Percentiles rank a stretch among this genome's conserved stretches.
Evolutionary conservation across 106 monocot genomes (phyloP).

Genomic region (Apostasia ramifera): DNA sequence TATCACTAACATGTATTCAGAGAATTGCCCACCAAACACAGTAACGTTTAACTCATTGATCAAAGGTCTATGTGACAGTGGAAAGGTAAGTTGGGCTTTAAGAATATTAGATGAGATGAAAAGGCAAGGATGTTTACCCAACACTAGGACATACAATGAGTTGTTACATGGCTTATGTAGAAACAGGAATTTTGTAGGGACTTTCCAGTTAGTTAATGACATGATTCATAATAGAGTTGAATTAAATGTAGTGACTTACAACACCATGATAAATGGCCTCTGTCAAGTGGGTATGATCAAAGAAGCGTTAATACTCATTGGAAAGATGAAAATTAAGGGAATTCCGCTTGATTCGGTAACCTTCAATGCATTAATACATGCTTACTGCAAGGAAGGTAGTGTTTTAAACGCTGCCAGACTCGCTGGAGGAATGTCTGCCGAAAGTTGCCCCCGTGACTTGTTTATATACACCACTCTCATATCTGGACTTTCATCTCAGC

Average conservation of each 20-base stretch:
- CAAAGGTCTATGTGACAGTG: conserved; percentile 48
- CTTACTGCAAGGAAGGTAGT: conserved; percentile 54
- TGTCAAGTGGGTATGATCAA: conserved; percentile 22
- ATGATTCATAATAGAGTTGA: conserved; percentile 37
- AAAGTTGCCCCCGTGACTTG: conserved; percentile 39
- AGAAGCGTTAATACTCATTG: conserved; percentile 33
- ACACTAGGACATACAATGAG: conserved; percentile 64
- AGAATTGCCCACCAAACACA: conserved; percentile 51
- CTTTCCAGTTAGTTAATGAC: conserved; percentile 36
- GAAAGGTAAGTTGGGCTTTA: conserved; percentile 29
- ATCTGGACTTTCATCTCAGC: conserved; percentile 41
- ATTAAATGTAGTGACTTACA: conserved; percentile 49
- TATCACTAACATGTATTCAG: conserved; percentile 48
- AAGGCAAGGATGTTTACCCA: conserved; percentile 34
- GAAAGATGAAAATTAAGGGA: conserved; percentile 62
- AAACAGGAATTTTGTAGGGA: conserved; percentile 35
- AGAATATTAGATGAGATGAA: conserved; percentile 42
- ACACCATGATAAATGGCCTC: conserved; percentile 54
- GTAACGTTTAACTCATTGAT: conserved; percentile 74
- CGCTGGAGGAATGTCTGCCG: conserved; percentile 31
- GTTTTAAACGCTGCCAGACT: conserved; percentile 36
- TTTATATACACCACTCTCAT: conserved; percentile 67
- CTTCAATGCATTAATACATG: conserved; percentile 50
- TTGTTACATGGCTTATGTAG: conserved; percentile 61
- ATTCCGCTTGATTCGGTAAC: conserved; percentile 57